Base-by-base conservation (phyloP, 345 rosid genomes). In the Balakata baccata region DNA sequence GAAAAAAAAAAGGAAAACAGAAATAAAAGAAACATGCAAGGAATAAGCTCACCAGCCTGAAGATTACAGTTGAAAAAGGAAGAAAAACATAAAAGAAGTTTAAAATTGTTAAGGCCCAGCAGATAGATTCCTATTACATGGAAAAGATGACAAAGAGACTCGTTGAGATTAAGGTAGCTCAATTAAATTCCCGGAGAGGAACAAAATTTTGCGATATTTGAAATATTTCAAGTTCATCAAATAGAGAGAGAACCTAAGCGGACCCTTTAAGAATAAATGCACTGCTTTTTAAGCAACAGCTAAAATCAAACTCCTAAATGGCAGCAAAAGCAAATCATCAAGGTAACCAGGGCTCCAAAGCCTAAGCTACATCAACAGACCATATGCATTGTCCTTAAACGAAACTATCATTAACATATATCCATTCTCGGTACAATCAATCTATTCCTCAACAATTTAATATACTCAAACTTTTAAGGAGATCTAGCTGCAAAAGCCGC, bases 11-110 rank as follows among this genome's bases (percentile, higher is more conserved):
- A 41, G 45, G 7, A 41, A 41, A 41, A 41, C 3, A 41, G 1
- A 43, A 43, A 43, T 43, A 43, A 43, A 43, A 43, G 7, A 29
- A 76, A 74, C 13, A 39, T 43, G 65, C 53, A 67, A 79, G 69
- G 17, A 50, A 52, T 20, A 11, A 75, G 46, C 51, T 75, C 50
- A 37, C 11, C 63, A 34, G 29, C 66, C 23, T 23, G 18, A 49
- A 7, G 1, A 71, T 47, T 29, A 6, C 41, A 68, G 29, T 66
- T 16, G 63, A 5, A 52, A 18, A 43, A 20, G 41, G 14, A 56
- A 43, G 46, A 43, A 8, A 58, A 23, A 22, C 58, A 8, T 20
- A 37, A 18, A 34, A 23, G 41, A 66, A 66, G 37, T 29, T 14
- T 49, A 23, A 37, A 37, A 25, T 3, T 23, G 16, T 58, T 16